Evolutionary conservation across 2,329 filamentous ascomycete genomes (phyloP), one percentile per base, ranked within the genome.

Genomic region (Aureobasidium sp.): DNA sequence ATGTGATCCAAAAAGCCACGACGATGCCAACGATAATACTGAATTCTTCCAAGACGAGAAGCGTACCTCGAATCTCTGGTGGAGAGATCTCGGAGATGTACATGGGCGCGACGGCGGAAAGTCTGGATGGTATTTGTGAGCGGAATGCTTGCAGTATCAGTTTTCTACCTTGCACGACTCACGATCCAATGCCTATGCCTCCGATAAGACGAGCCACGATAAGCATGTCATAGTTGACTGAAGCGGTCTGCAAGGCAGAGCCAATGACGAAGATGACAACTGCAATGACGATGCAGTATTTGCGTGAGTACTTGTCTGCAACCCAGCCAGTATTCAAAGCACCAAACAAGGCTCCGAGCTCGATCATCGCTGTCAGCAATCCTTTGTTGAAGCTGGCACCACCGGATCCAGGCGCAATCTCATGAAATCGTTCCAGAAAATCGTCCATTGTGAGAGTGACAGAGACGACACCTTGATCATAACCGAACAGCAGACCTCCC

Each of bases 1-100:
- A 81, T 0, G 74, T 76, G 32, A 77, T 76, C 73, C 75, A 80
- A 59, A 73, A 80, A 1, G 76, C 72, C 21, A 78, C 66, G 3
- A 79, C 71, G 53, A 73, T 74, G 2, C 76, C 74, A 17, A 68
- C 62, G 11, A 74, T 72, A 47, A 77, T 76, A 45, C 64, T 67
- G 53, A 77, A 65, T 44, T 74, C 68, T 54, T 47, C 42, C 3
- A 77, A 62, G 2, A 75, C 80, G 41, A 79, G 68, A 4, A 73
- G 61, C 2, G 68, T 62, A 1, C 70, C 71, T 39, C 70, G 59
- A 4, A 71, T 63, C 47, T 72, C 65, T 0, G 69, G 69, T 3
- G 69, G 69, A 1, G 65, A 56, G 45, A 65, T 64, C 45, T 65
- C 63, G 8, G 54, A 53, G 35, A 65, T 64, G 53, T 79, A 79